These are phyloP conservation scores for Teunomyces panamensis DNA, from an alignment of 805 yeast species.

Conservation along the genomic window DNA sequence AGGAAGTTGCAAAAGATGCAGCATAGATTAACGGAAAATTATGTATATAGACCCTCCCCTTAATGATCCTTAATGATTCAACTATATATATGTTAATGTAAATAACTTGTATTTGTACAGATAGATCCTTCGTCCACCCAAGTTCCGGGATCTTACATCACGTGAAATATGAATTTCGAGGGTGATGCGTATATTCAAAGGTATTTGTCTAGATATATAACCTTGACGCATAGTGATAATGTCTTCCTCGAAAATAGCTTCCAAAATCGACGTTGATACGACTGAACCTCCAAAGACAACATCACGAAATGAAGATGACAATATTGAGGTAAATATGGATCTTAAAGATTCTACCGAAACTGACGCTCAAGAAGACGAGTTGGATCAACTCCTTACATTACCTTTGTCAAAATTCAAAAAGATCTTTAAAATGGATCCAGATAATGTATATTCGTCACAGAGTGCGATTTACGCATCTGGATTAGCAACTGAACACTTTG, in stretches of 20 bases:
- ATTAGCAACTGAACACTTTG: constrained; percentile 73
- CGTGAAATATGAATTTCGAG: constrained; percentile 9
- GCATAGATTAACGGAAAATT: background rate
- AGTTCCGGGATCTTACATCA: background rate
- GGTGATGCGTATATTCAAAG: constrained; percentile 13
- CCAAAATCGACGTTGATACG: background rate
- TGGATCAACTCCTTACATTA: constrained; percentile 19
- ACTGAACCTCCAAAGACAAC: constrained; percentile 14
- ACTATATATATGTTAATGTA: background rate
- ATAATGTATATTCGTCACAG: constrained; percentile 62
- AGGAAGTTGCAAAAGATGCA: constrained; percentile 5
- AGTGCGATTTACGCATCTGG: constrained; percentile 73
- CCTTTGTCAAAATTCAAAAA: constrained; percentile 71
- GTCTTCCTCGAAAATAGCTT: background rate
- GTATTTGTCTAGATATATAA: background rate
- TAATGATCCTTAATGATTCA: constrained; percentile 3
- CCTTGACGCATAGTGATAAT: background rate
- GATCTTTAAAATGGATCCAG: constrained; percentile 74
- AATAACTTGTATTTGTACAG: background rate
- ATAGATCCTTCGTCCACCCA: background rate
- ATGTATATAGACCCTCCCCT: background rate
- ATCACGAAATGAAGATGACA: constrained; percentile 16
- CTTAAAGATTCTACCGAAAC: constrained; percentile 6
- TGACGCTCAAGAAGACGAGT: constrained; percentile 9
- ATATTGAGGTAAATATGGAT: constrained; percentile 8